These are phyloP conservation scores for Aspergillus calidoustus DNA, from an alignment of 2,329 filamentous ascomycete genomes.

Conservation along the genomic window DNA sequence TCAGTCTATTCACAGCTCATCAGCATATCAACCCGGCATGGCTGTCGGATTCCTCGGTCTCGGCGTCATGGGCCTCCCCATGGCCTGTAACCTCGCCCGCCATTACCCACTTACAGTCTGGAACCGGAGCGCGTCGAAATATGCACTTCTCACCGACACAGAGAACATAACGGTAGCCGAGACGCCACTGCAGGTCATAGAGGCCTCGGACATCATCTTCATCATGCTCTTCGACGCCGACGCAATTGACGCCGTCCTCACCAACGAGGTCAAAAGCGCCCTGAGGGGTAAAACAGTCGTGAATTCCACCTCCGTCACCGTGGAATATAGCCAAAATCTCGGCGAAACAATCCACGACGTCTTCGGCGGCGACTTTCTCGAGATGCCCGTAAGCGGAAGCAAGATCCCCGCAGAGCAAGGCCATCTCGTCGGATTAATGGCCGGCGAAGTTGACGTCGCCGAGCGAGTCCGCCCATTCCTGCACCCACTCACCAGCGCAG, in stretches of 20 bases:
- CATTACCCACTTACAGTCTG: not conserved
- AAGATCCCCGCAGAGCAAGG: not conserved
- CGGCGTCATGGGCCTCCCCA: not conserved
- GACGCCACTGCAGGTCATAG: not conserved
- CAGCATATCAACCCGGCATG: not conserved
- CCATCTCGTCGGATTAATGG: not conserved
- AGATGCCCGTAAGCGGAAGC: not conserved
- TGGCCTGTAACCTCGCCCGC: not conserved
- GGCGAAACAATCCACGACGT: no score
- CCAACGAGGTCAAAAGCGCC: not conserved
- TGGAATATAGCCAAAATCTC: not conserved
- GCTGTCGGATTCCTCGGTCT: not conserved
- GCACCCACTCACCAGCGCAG: no score
- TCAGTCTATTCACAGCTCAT: no score
- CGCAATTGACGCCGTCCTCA: not conserved
- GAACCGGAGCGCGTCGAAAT: not conserved
- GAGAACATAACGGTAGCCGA: not conserved
- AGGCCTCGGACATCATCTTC: not conserved
- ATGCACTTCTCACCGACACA: not conserved
- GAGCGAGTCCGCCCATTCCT: not conserved
- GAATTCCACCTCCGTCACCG: not conserved
- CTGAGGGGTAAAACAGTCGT: not conserved
- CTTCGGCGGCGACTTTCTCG: not conserved
- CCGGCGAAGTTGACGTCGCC: not conserved
- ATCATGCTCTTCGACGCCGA: not conserved